Base-by-base conservation (phyloP, 257 asterid species). In the Solanum etuberosum region DNA sequence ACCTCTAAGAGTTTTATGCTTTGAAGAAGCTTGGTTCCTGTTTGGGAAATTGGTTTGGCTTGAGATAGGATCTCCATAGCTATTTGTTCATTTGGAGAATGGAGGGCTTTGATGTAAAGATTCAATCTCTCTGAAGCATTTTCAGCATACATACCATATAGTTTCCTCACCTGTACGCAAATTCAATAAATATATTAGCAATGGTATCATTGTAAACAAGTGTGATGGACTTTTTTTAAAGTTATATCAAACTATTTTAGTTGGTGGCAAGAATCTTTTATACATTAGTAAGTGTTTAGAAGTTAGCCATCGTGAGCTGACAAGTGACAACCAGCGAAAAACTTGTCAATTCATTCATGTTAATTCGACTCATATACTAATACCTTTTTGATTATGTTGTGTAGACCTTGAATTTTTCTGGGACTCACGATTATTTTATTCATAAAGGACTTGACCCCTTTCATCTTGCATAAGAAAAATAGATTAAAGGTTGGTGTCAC, bases 1-100 rank as follows among this genome's bases (percentile, higher is more conserved):
- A 93, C 97, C 95, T 94, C 93, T 70, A 93, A 83, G 88, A 88
- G 88, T 86, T n/a, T 76, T 76, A 94, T 93, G 32, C 89, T 91
- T 5, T 90, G 87, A 42, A 93, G 88, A 77, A 94, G 93, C 91
- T 93, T 94, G 61, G 87, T 61, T 67, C 95, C 96, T 7, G 94
- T 89, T 68, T 85, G 92, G 38, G 94, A 88, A 70, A 94, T 81
- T 83, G 94, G 92, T 71, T 88, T 93, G 86, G 94, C 93, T 88
- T 88, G 92, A 1, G 90, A 81, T 32, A 89, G 40, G 20, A 93
- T 86, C 18, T 92, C 93, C 78, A 71, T 43, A 46, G 90, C 90
- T 14, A 87, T 40, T 5, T 16, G 59, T 7, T 59, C 85, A 85
- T 91, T 92, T 4, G 34, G 70, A 1, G 90, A 87, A 35, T 32